Evolutionary conservation across 225 moss, liverwort and hornwort species (phyloP), one percentile per base, ranked within the genome.

Genomic region (Antitrichia curtipendula): DNA sequence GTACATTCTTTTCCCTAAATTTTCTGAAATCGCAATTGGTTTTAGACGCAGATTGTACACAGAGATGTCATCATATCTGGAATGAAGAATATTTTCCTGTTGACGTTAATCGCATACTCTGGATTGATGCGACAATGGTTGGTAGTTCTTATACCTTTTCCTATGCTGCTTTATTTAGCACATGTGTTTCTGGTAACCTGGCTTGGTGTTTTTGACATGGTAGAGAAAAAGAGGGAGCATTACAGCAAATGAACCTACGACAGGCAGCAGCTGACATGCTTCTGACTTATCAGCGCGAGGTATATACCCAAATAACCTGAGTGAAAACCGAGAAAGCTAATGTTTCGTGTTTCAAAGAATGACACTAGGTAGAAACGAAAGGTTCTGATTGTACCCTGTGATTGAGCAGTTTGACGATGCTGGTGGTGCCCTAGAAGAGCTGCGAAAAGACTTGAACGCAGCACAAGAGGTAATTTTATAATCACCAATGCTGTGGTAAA

Each of bases 191-290:
- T 78, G 47, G 12, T 65, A 74, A 81, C 68, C 40, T 83, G 70
- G 40, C 56, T 50, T 82, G 83, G 47, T 68, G 72, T 78, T 29
- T 36, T 84, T 81, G 80, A 36, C 61, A 40, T 90, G 68, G 73
- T 45, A 90, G 93, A 68, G 74, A 83, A 41, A 57, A 87, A 38
- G 93, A 91, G 78, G 89, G 78, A 86, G 91, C 91, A 50, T 88
- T 90, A 72, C 84, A 90, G 47, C 68, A 91, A 53, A 82, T 85
- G 59, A 93, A 77, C 58, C 75, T 94, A 59, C 96, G 95, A 70
- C 98, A 96, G 86, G 96, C 96, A 86, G 93, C 95, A 76, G 95
- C 94, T 65, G 98, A 98, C 88, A 96, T 98, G 96, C 89, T 98
- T 56, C 87, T 98, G 66, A 96, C 98, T 36, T 98, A 98, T 78